Percentiles rank a stretch among this genome's conserved stretches.
Evolutionary conservation across 192 early-diverging fungal species (phyloP).

Genomic region (Coemansia sp.): DNA sequence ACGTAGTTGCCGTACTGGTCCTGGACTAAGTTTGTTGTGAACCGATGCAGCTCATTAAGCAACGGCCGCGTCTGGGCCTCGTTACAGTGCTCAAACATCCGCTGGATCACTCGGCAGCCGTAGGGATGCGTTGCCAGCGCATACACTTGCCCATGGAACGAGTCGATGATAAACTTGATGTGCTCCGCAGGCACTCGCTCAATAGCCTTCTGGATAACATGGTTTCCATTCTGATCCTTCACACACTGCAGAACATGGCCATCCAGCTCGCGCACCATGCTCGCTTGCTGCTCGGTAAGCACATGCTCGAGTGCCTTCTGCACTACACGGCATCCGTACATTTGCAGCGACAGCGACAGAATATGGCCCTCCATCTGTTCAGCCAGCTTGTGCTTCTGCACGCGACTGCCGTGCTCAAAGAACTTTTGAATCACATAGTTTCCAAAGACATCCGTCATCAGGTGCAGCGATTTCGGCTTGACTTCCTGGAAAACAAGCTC

Average conservation of each 20-base stretch:
- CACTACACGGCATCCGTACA: constrained; percentile 99
- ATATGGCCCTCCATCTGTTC: constrained; percentile 97
- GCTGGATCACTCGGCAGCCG: constrained; percentile 97
- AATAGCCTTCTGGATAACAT: constrained; percentile 99
- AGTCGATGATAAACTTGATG: constrained; percentile 95
- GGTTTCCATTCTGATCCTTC: constrained; percentile 99
- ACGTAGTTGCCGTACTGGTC: constrained; percentile 99
- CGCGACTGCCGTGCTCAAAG: constrained; percentile 96
- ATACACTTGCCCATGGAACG: constrained; percentile 96
- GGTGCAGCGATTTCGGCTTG: constrained; percentile 80
- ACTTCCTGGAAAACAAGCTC: constrained; percentile 97
- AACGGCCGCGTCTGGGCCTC: constrained; percentile 80
- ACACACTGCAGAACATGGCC: constrained; percentile 97
- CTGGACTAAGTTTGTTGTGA: constrained; percentile 88
- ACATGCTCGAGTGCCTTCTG: constrained; percentile 98
- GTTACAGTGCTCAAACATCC: constrained; percentile 99
- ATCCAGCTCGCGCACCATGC: constrained; percentile 88
- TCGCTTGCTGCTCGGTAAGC: constrained; percentile 84
- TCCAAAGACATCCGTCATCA: constrained; percentile 99
- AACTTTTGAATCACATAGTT: constrained; percentile 99
- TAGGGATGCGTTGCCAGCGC: constrained; percentile 96
- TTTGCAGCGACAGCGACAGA: constrained; percentile 89
- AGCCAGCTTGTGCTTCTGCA: constrained; percentile 90
- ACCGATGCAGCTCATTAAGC: constrained; percentile 92
- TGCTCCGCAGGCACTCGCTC: constrained; percentile 92